Evolutionary conservation across 2,329 filamentous ascomycete species (phyloP).

Genomic region (Hypoxylon sp.): DNA sequence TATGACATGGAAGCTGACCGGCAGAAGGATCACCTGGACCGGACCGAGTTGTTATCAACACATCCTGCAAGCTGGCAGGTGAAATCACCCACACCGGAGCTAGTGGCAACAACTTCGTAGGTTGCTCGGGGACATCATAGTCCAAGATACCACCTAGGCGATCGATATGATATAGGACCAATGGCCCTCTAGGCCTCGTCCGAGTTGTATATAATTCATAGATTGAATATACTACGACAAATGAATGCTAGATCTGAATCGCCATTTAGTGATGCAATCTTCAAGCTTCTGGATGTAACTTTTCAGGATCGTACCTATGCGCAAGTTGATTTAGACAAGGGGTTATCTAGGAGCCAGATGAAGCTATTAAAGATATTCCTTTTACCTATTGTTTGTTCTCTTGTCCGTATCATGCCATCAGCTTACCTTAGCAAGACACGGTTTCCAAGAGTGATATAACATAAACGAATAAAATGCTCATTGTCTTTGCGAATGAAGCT

Average conservation of each 20-base stretch:
- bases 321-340: background rate
- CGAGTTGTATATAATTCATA: constrained; percentile 1
- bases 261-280: background rate
- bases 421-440: background rate
- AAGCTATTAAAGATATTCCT: background rate
- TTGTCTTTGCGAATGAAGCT: background rate
- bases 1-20: constrained; percentile 15
- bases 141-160: background rate
- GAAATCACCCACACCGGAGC: constrained; percentile 79
- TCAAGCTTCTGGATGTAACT: background rate
- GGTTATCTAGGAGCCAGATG: background rate
- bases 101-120: constrained; percentile 75
- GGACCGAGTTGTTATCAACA: constrained; percentile 76
- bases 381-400: background rate
- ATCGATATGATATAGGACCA: background rate
- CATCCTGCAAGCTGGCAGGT: constrained; percentile 67
- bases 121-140: constrained; percentile 60
- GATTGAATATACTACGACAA: constrained; percentile 1
- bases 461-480: background rate
- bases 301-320: background rate
- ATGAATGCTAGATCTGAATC: background rate
- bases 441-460: background rate
- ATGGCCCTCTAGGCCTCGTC: background rate
- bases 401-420: background rate
- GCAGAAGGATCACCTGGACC: constrained; percentile 70